Percentiles rank a stretch among this genome's conserved stretches.
Conservation (phyloP, 73 alveolate genomes). For the Symbiodinium pilosum region DNA sequence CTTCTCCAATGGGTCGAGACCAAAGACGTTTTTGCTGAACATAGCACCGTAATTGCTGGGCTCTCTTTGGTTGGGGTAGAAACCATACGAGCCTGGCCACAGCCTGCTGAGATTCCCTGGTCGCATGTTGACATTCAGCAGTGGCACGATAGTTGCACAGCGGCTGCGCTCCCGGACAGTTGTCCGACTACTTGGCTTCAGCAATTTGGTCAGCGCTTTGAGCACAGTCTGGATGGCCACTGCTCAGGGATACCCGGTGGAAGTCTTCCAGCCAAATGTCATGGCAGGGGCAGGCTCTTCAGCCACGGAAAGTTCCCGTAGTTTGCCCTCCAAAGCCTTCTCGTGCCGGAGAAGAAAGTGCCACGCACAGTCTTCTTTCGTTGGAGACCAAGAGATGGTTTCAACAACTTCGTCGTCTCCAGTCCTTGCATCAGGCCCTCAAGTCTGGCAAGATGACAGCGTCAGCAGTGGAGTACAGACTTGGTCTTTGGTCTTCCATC, state of each 20-base stretch:
- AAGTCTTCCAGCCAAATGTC: neutral
- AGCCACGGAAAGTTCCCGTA: neutral
- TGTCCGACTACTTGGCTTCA: neutral
- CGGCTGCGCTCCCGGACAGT: neutral
- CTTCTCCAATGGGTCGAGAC: neutral
- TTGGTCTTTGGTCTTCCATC: neutral
- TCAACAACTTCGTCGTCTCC: neutral
- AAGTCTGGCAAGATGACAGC: neutral
- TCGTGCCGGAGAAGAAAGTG: neutral
- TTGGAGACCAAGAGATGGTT: neutral
- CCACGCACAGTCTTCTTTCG: neutral
- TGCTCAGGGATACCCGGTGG: neutral
- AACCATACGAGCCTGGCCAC: neutral
- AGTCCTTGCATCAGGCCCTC: neutral
- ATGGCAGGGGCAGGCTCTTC: neutral
- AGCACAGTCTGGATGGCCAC: neutral
- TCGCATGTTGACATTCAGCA: neutral
- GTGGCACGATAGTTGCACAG: neutral
- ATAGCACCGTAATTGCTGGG: neutral
- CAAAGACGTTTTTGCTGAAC: neutral
- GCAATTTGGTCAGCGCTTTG: neutral
- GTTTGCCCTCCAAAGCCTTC: neutral
- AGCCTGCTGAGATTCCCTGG: neutral
- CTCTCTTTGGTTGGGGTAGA: neutral
- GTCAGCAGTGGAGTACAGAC: neutral